phyloP scores from a whole-genome alignment of 805 yeast genomes.

The Pichia thaimueangensis region DNA sequence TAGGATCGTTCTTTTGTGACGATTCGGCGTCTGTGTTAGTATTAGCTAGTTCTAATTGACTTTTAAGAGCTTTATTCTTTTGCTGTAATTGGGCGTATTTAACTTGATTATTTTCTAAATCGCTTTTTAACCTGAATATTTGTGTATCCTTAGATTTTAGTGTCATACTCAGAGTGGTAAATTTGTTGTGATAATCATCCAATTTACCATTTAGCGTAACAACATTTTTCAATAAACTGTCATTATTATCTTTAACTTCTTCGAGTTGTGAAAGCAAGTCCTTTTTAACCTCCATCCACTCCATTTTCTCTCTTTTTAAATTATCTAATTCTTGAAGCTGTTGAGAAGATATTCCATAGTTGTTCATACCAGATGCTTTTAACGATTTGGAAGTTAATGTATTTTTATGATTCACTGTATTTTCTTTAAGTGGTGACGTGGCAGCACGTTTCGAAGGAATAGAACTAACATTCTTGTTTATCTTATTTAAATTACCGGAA shows the following conservation, averaged over 20 bases:
- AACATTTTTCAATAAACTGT: slow-evolving; percentile 30
- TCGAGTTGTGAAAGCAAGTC: slow-evolving; percentile 26
- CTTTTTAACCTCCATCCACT: slow-evolving; percentile 36
- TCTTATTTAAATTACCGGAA: background rate
- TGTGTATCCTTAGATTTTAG: slow-evolving; percentile 67
- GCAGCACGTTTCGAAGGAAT: slow-evolving; percentile 67
- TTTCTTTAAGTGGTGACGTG: slow-evolving; percentile 55
- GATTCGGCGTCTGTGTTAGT: slow-evolving; percentile 4
- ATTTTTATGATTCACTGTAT: slow-evolving; percentile 17
- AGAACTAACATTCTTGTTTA: slow-evolving; percentile 1
- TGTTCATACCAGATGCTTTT: slow-evolving; percentile 16
- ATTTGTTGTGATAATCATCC: slow-evolving; percentile 43
- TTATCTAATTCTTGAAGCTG: slow-evolving; percentile 43
- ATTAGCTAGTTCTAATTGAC: slow-evolving; percentile 8
- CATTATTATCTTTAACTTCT: slow-evolving; percentile 26
- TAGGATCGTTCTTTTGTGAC: slow-evolving; percentile 7
- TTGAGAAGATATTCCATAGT: slow-evolving; percentile 9
- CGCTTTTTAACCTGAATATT: slow-evolving; percentile 51
- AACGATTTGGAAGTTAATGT: slow-evolving; percentile 25
- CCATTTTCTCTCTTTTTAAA: slow-evolving; percentile 47
- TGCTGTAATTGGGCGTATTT: slow-evolving; percentile 33
- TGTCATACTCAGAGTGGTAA: slow-evolving; percentile 43
- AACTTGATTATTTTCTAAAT: slow-evolving; percentile 51
- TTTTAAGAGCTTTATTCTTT: slow-evolving; percentile 16
- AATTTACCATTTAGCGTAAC: slow-evolving; percentile 29